phyloP scores from a whole-genome alignment of 2,329 filamentous ascomycete species.

The Colletotrichum sojae region DNA sequence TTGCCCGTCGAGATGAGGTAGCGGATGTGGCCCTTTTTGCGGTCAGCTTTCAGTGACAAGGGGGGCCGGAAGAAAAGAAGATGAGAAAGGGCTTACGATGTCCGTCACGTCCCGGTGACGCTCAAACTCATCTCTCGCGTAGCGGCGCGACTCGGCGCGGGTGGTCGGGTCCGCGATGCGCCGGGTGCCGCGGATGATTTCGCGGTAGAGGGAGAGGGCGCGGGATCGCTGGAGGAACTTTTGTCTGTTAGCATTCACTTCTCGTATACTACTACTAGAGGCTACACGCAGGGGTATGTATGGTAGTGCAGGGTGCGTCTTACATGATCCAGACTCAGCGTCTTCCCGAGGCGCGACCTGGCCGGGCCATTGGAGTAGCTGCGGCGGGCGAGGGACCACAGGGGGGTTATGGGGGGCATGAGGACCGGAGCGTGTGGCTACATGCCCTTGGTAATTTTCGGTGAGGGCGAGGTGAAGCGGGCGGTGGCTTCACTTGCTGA shows the following conservation, averaged over 20 bases:
- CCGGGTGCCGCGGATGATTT: constrained; percentile 68
- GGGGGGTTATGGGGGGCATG: constrained; percentile 25
- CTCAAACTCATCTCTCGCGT: constrained; percentile 73
- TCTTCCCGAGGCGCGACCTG: constrained; percentile 56
- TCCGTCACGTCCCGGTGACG: constrained; percentile 70
- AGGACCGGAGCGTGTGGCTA: constrained; percentile 14
- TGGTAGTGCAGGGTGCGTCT: constrained; percentile 40
- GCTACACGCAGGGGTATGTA: not conserved
- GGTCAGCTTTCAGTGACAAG: not conserved
- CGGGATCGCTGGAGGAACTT: constrained; percentile 73
- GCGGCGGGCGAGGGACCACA: constrained; percentile 49
- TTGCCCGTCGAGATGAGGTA: constrained; percentile 76
- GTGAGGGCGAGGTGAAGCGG: constrained; percentile 7
- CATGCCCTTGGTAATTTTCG: constrained; percentile 1
- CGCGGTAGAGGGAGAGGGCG: constrained; percentile 70
- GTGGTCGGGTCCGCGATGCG: constrained; percentile 66
- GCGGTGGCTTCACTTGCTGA: not conserved
- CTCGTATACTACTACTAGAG: not conserved
- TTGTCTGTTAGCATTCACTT: not conserved
- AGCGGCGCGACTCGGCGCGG: constrained; percentile 68
- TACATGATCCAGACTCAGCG: constrained; percentile 73
- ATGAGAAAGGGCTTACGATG: constrained; percentile 56
- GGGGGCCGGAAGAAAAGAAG: not conserved
- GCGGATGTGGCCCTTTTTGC: constrained; percentile 67
- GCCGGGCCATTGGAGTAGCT: constrained; percentile 53